Conservation (phyloP, 2,329 filamentous ascomycete species). For the Alternaria ventricosa region DNA sequence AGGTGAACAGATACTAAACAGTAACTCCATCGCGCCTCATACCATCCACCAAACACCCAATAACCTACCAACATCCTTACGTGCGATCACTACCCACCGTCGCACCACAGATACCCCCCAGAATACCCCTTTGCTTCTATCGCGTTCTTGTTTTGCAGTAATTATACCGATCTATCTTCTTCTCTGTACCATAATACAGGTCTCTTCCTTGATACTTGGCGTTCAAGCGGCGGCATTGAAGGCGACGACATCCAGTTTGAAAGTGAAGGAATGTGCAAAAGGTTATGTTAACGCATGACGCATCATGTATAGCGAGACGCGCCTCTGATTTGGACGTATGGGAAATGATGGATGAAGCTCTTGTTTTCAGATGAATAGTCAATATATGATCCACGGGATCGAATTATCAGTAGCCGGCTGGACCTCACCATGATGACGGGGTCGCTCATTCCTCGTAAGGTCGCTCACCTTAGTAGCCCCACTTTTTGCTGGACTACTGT, state of each 20-base stretch:
- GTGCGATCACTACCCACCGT: neutral
- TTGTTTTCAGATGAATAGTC: neutral
- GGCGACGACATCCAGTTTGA: neutral
- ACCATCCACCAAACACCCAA: neutral
- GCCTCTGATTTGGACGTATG: neutral
- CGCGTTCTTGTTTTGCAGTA: neutral
- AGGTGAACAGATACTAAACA: constrained; percentile 7
- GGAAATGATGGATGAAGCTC: neutral
- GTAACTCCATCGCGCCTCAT: neutral
- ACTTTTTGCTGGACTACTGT: neutral
- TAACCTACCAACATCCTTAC: neutral
- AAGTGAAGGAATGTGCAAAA: neutral
- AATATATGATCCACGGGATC: neutral
- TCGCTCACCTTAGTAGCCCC: neutral
- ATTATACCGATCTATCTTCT: neutral
- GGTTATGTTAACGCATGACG: neutral
- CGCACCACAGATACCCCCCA: constrained; percentile 9
- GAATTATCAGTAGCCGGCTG: neutral
- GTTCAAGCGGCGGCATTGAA: constrained; percentile 6
- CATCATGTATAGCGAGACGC: neutral
- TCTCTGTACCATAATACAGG: constrained; percentile 16
- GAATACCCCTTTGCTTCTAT: neutral
- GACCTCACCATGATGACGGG: accelerated
- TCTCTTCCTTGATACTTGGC: constrained; percentile 9
- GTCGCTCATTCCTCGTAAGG: neutral